Evolutionary conservation across 495 filamentous ascomycete genomes (phyloP).

Genomic region (Xylaria curta): DNA sequence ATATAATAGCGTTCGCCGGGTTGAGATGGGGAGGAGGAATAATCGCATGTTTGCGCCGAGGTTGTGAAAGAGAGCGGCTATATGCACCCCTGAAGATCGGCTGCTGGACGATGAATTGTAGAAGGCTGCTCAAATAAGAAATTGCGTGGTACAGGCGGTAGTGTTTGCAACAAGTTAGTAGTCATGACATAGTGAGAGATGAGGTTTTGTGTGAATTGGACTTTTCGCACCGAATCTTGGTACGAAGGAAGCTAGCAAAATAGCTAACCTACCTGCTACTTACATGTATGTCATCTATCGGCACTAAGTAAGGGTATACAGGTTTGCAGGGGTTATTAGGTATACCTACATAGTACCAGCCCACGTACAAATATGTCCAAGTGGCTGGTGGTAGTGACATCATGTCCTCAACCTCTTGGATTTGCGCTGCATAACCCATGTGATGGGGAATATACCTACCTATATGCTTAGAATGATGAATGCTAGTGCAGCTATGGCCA

Average conservation of each 20-base stretch:
- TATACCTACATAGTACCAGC: not conserved
- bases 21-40: slow-evolving; percentile 94
- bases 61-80: slow-evolving; percentile 29
- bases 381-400: slow-evolving; percentile 5
- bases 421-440: not conserved
- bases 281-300: not conserved
- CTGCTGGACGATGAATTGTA: not conserved
- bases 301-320: not conserved
- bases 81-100: not conserved
- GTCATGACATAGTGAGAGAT: slow-evolving; percentile 4
- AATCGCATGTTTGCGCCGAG: slow-evolving; percentile 73
- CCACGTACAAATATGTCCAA: not conserved
- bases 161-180: not conserved
- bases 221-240: not conserved
- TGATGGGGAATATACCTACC: not conserved
- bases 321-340: not conserved
- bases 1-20: slow-evolving; percentile 89
- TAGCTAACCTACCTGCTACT: not conserved
- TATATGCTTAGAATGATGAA: not conserved
- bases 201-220: not conserved
- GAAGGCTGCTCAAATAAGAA: not conserved
- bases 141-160: not conserved
- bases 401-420: not conserved
- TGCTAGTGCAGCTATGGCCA: not conserved
- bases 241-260: not conserved